phyloP scores from a whole-genome alignment of 257 asterid species.

The Scutellaria barbata region DNA sequence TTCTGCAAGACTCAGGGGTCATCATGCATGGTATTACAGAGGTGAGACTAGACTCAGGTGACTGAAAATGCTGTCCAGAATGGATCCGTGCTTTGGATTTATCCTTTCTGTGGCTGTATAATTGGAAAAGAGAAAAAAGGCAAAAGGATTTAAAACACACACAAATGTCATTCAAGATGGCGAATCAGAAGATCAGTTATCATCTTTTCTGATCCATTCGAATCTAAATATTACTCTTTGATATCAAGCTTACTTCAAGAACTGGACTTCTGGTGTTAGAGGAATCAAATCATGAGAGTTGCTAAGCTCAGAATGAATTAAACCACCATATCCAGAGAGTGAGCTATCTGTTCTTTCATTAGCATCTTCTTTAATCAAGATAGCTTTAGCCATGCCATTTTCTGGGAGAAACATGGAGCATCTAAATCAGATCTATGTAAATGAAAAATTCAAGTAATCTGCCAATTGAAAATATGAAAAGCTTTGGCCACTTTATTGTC shows the following conservation, averaged over 20 bases:
- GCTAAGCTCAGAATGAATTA: constrained; percentile 40
- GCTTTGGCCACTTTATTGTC: neutral
- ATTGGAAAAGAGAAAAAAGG: constrained; percentile 20
- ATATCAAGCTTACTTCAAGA: constrained; percentile 50
- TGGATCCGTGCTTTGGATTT: constrained; percentile 50
- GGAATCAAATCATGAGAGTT: constrained; percentile 61
- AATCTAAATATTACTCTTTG: constrained; percentile 14
- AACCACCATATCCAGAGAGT: constrained; percentile 38
- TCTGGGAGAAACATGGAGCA: constrained; percentile 45
- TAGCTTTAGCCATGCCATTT: constrained; percentile 40
- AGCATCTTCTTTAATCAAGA: constrained; percentile 43
- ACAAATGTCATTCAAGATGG: constrained; percentile 7
- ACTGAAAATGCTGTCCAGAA: constrained; percentile 48
- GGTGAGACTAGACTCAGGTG: constrained; percentile 54
- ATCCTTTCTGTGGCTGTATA: constrained; percentile 51
- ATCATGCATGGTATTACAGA: constrained; percentile 35
- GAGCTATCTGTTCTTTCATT: constrained; percentile 42
- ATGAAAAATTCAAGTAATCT: constrained; percentile 6
- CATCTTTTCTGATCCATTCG: neutral
- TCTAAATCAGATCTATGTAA: constrained; percentile 34
- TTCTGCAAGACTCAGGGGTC: constrained; percentile 41
- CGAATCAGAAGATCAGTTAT: neutral
- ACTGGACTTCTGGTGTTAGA: constrained; percentile 58
- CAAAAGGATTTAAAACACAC: constrained; percentile 19
- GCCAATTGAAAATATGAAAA: constrained; percentile 1